Base-by-base conservation (phyloP, 139 green algal species). In the Tetraselmis striata region DNA sequence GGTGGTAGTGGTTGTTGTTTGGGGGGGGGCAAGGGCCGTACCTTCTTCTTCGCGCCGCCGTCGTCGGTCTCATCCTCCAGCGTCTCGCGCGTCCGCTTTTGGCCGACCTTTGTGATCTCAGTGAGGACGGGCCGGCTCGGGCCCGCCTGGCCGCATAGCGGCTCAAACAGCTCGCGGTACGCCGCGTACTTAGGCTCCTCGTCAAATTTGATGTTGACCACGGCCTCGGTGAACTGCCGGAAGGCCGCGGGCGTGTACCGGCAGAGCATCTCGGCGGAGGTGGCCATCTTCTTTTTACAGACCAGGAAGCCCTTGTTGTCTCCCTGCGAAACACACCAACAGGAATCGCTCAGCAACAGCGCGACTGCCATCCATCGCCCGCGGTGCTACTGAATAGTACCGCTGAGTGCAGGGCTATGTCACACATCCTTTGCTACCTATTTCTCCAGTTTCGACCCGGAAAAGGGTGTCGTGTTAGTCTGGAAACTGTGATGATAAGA, bases 231-330 rank as follows among this genome's bases (percentile, higher is more conserved):
- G 86, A 98, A 99, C 87, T 94, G 91, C 26, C 95, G 88, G 89
- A 99, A 99, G n/a, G 95, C 93, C 0, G 91, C 86, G 23, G 96
- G 97, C 28, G 93, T 95, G 90, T 98, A 99, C 78, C 96, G 93
- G 88, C 97, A 99, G 76, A 99, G 91, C 89, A 97, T 90, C 89
- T 99, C 97, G 23, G 94, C 92, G 23, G 82, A 92, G 25, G 97
- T 99, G 29, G 94, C 94, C 97, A 99, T 99, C 93, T 99, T 99
- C 93, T 99, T 99, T 85, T 99, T 99, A 94, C 97, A 99, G 29
- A 99, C 97, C 59, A 99, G 87, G 91, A 98, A 99, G 76, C 97
- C 97, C 88, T 98, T 99, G 92, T 98, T 98, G 89, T 99, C 96
- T 29, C 96, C 96, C 91, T 95, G 88, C 30, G 81, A 1, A 79